Percentiles rank a stretch among this genome's conserved stretches.
Conservation (phyloP, 805 yeast genomes). For the Zygosaccharomyces rouxii region DNA sequence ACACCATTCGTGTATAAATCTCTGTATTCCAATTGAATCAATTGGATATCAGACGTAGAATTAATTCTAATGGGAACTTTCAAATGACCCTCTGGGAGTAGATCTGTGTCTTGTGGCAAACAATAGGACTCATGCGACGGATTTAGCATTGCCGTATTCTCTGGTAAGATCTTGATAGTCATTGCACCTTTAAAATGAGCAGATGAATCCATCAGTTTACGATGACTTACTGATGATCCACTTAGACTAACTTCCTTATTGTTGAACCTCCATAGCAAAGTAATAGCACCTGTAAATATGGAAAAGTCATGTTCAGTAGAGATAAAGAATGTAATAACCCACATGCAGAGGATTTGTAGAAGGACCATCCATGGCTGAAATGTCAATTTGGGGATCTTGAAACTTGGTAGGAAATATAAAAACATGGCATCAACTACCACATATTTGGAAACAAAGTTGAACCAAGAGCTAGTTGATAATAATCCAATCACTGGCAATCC, state of each 20-base stretch:
- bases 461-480: conserved; percentile 43
- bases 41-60: conserved; percentile 67
- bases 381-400: conserved; percentile 71
- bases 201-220: conserved; percentile 27
- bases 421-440: conserved; percentile 66
- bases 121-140: conserved; percentile 70
- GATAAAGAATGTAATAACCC: conserved; percentile 50
- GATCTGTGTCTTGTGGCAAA: conserved; percentile 37
- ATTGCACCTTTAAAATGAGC: conserved; percentile 78
- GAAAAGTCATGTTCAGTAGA: conserved; percentile 51
- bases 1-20: conserved; percentile 51
- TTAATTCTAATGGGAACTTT: conserved; percentile 70
- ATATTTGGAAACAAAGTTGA: conserved; percentile 66
- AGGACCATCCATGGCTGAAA: conserved; percentile 57
- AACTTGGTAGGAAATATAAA: conserved; percentile 63
- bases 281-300: conserved; percentile 36
- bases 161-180: conserved; percentile 84
- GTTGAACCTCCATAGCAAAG: conserved; percentile 43
- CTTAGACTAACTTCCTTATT: conserved; percentile 49
- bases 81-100: conserved; percentile 23
- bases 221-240: conserved; percentile 42
- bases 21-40: conserved; percentile 58
- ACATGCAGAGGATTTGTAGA: conserved; percentile 43
- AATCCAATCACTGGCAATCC: conserved; percentile 35
- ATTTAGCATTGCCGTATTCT: conserved; percentile 78